These are phyloP conservation scores for Russula virescens DNA, from an alignment of 768 basidiomycete species.

Conservation along the genomic window DNA sequence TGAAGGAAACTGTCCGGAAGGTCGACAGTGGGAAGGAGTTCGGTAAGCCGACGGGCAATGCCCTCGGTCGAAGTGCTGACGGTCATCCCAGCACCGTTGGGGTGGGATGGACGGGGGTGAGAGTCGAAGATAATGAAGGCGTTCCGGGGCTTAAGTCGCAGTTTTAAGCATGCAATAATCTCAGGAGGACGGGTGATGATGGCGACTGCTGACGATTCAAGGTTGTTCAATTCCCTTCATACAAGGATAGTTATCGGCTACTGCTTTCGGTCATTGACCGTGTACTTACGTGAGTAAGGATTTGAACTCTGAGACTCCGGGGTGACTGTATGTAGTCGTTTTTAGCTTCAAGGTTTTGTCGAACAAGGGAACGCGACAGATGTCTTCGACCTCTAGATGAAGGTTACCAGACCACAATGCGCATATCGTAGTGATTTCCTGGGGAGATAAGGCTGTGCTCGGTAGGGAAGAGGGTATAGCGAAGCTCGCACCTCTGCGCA, in stretches of 20 bases:
- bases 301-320: constrained; percentile 37
- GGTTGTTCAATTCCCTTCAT: constrained; percentile 27
- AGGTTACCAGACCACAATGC: constrained; percentile 45
- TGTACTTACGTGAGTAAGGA: constrained; percentile 30
- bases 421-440: constrained; percentile 58
- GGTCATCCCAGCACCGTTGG: constrained; percentile 54
- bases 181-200: constrained; percentile 70
- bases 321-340: constrained; percentile 35
- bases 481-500: constrained; percentile 34
- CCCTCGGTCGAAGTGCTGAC: constrained; percentile 43
- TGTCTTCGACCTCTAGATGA: constrained; percentile 55
- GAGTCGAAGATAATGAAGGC: constrained; percentile 63
- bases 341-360: constrained; percentile 35
- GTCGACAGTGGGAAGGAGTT: constrained; percentile 47
- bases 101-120: constrained; percentile 52
- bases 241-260: not conserved
- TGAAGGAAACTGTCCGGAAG: constrained; percentile 41
- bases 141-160: constrained; percentile 25
- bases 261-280: not conserved
- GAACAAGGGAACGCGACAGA: constrained; percentile 46
- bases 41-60: constrained; percentile 40
- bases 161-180: constrained; percentile 50
- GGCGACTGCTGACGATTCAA: constrained; percentile 34
- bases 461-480: not conserved
- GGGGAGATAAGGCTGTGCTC: not conserved